These are phyloP conservation scores for Syzygium aqueum DNA, from an alignment of 345 rosid species.

Conservation along the genomic window DNA sequence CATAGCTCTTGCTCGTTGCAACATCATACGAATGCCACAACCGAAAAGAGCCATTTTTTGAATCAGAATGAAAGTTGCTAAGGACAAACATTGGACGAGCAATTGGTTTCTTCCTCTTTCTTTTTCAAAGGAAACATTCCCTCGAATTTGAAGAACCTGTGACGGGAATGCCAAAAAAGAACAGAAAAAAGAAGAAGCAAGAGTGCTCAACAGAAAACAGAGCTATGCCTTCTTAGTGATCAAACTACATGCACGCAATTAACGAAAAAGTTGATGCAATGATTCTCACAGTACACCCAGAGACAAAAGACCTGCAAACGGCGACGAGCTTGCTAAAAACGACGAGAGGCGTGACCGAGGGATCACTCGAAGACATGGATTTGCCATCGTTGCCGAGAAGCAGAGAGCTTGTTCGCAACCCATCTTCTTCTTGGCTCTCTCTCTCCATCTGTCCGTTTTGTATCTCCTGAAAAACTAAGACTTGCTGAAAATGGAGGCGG, in stretches of 20 bases:
- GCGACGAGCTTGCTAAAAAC: constrained; percentile 47
- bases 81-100: background rate
- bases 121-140: background rate
- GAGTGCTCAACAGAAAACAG: background rate
- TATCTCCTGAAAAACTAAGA: background rate
- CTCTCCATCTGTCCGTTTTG: background rate
- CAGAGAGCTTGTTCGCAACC: background rate
- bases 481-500: background rate
- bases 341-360: constrained; percentile 18
- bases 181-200: background rate
- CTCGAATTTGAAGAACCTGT: background rate
- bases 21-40: background rate
- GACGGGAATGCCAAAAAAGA: background rate
- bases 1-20: background rate
- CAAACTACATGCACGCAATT: background rate
- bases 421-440: background rate
- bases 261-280: background rate
- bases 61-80: background rate
- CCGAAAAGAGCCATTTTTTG: background rate
- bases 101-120: background rate
- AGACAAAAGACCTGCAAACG: constrained; percentile 13
- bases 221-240: background rate
- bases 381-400: background rate
- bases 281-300: constrained; percentile 5
- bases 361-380: background rate